Evolutionary conservation across 768 basidiomycete genomes (phyloP).

Genomic region (Fomitopsis pulvina): DNA sequence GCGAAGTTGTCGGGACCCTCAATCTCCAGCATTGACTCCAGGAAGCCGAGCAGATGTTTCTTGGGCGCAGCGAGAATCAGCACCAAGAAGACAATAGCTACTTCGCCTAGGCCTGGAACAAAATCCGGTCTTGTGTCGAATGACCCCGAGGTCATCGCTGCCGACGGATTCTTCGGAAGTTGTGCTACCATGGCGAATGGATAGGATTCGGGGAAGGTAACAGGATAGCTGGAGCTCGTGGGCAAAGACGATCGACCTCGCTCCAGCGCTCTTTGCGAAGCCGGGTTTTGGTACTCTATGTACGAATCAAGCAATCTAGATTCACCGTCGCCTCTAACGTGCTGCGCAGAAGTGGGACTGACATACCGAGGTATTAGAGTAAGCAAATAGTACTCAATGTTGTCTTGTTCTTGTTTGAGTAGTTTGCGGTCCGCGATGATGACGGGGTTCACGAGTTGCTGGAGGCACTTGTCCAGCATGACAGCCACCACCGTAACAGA

Average conservation of each 20-base stretch:
- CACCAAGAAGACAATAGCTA: constrained; percentile 77
- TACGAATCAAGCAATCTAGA: constrained; percentile 81
- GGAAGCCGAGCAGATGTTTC: constrained; percentile 68
- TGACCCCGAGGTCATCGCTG: constrained; percentile 31
- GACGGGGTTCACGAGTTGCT: constrained; percentile 63
- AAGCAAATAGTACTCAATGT: constrained; percentile 72
- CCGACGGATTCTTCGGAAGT: constrained; percentile 47
- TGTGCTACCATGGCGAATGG: constrained; percentile 79
- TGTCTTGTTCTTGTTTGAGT: constrained; percentile 81
- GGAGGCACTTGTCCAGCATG: constrained; percentile 86
- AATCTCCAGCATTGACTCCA: constrained; percentile 79
- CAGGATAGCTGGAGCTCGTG: constrained; percentile 52
- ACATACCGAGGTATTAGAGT: constrained; percentile 76
- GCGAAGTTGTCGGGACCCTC: constrained; percentile 82
- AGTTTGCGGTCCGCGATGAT: constrained; percentile 55
- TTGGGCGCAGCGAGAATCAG: constrained; percentile 75
- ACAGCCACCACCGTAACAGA: constrained; percentile 84
- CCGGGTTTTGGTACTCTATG: constrained; percentile 68
- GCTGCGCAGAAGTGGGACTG: background rate
- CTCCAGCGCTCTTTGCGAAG: constrained; percentile 63
- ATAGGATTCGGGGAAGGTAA: constrained; percentile 90
- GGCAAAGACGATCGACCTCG: constrained; percentile 54
- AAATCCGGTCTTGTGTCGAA: constrained; percentile 47
- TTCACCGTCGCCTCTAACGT: constrained; percentile 3
- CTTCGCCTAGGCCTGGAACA: constrained; percentile 78